These are phyloP conservation scores for Strobilomyces dryophilus DNA, from an alignment of 768 basidiomycete species.

Conservation along the genomic window DNA sequence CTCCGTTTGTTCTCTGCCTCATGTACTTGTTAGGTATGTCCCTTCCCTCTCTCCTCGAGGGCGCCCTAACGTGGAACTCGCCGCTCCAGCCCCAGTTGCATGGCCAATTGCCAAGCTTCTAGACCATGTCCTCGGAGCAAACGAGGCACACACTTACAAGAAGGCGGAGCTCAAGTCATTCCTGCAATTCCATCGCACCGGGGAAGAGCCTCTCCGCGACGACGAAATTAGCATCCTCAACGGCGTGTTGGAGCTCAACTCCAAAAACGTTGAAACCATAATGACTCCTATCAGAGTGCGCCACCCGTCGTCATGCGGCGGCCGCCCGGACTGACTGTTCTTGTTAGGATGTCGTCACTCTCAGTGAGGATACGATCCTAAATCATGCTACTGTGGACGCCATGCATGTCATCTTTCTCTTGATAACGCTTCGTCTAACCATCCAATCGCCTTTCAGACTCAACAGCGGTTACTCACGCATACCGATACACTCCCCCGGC, in stretches of 20 bases:
- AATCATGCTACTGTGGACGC: slow-evolving; percentile 76
- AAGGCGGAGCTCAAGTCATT: slow-evolving; percentile 79
- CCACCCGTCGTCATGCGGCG: background rate
- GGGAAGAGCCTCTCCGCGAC: slow-evolving; percentile 70
- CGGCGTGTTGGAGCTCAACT: slow-evolving; percentile 73
- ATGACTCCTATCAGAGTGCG: slow-evolving; percentile 76
- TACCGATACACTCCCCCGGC: slow-evolving; percentile 79
- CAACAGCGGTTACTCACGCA: slow-evolving; percentile 85
- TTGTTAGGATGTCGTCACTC: slow-evolving; percentile 71
- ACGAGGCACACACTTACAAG: slow-evolving; percentile 74
- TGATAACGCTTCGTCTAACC: slow-evolving; percentile 2
- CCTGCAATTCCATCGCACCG: slow-evolving; percentile 73
- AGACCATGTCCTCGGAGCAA: slow-evolving; percentile 72
- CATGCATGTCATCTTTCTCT: slow-evolving; percentile 45
- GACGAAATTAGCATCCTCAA: slow-evolving; percentile 81
- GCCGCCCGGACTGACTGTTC: background rate
- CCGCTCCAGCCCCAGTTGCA: slow-evolving; percentile 64
- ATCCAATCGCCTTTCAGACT: slow-evolving; percentile 38
- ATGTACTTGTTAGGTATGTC: slow-evolving; percentile 58
- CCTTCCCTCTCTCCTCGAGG: background rate
- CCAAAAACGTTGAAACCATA: slow-evolving; percentile 69
- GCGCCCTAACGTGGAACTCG: no score
- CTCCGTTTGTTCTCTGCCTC: slow-evolving; percentile 65
- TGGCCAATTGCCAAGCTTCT: slow-evolving; percentile 70
- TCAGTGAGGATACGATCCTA: slow-evolving; percentile 73